Conservation (phyloP, 208 protist genomes). For the Crithidia sp. region DNA sequence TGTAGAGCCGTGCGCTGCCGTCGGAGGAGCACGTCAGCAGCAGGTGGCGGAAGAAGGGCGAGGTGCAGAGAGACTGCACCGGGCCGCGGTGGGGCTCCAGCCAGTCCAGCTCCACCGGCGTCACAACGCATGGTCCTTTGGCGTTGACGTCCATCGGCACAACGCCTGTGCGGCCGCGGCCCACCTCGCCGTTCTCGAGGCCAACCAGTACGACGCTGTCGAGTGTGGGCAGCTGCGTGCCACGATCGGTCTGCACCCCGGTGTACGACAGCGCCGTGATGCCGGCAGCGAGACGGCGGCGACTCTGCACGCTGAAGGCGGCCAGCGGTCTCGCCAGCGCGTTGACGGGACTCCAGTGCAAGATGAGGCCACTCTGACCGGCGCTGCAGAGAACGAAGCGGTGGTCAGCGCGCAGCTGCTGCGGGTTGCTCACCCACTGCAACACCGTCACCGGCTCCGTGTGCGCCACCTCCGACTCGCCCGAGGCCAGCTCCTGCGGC, state of each 20-base stretch:
- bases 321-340: slow-evolving; percentile 66
- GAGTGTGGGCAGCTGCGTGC: slow-evolving; percentile 43
- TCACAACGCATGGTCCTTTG: slow-evolving; percentile 13
- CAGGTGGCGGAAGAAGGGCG: slow-evolving; percentile 89
- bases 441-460: slow-evolving; percentile 81
- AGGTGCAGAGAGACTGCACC: slow-evolving; percentile 75
- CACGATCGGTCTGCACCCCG: slow-evolving; percentile 27
- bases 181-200: slow-evolving; percentile 88
- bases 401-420: slow-evolving; percentile 56
- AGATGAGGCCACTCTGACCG: slow-evolving; percentile 74
- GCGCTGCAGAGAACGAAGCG: slow-evolving; percentile 80
- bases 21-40: slow-evolving; percentile 89
- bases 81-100: slow-evolving; percentile 74
- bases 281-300: slow-evolving; percentile 56
- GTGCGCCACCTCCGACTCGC: slow-evolving; percentile 39
- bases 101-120: slow-evolving; percentile 78
- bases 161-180: slow-evolving; percentile 62
- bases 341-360: slow-evolving; percentile 77
- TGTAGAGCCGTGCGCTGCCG: slow-evolving; percentile 82
- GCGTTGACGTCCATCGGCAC: slow-evolving; percentile 28
- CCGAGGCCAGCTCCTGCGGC: slow-evolving; percentile 48
- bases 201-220: slow-evolving; percentile 76
- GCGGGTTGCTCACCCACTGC: slow-evolving; percentile 78
- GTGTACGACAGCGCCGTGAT: slow-evolving; percentile 65
- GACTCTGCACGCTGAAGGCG: slow-evolving; percentile 61